Base-by-base conservation (phyloP, 495 filamentous ascomycete species). In the Tuber microsphaerosporum region DNA sequence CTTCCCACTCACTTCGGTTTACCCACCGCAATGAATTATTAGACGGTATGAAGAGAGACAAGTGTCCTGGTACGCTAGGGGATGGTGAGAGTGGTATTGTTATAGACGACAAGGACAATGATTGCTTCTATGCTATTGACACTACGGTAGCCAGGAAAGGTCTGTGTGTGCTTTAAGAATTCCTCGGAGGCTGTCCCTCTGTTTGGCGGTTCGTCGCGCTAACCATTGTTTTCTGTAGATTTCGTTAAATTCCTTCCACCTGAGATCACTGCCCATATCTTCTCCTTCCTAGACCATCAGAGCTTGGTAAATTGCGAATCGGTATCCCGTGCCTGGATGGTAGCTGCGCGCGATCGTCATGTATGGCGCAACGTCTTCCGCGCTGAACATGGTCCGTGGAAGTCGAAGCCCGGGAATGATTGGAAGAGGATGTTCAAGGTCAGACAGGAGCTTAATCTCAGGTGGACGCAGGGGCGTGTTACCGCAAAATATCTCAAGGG, bases 361-460 rank as follows among this genome's bases (percentile, higher is more conserved):
- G 81, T 83, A 10, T 83, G 81, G 81, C 78, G 81, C 45, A 74
- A 81, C 37, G 74, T 82, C 31, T 83, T 82, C 72, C 75, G 68
- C 42, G 72, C 77, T 61, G 75, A 81, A 45, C 79, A 83, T 48
- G 81, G 81, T 42, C 81, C 81, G 26, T 83, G 81, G 81, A 78
- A 77, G 46, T 79, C 81, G 4, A 75, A 82, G 69, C 86, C 86
- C 77, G 83, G 81, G 72, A 86, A 86, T 84, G 88, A 97, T 81
- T 99, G 94, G 94, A 93, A 93, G 85, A 87, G 89, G 73, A 92
- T 97, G 84, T 96, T 92, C 83, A 85, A 89, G 76, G 91, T 91
- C 56, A 90, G 92, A 71, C 87, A 89, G 70, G 87, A 91, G 74
- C 87, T 99, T 42, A 90, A 94, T 73, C 85, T 87, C 71, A 89